phyloP scores from a whole-genome alignment of 1,284 basidiomycete genomes.

The Neotropicomus parvogracilis region DNA sequence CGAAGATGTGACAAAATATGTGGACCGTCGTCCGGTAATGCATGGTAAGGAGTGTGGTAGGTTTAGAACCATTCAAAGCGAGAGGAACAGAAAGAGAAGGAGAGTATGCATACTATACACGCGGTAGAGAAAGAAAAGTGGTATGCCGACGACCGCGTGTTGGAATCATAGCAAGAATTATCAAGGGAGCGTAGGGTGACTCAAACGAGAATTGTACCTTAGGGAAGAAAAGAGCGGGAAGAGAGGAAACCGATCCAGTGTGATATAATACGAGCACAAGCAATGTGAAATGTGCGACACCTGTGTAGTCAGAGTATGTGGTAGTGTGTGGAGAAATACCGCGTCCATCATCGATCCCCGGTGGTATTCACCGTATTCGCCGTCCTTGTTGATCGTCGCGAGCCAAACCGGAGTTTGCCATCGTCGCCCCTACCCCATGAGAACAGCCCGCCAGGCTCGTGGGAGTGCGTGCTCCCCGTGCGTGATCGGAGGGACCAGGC shows the following conservation, averaged over 20 bases:
- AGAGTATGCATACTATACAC: conserved; percentile 19
- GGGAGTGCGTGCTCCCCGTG: conserved; percentile 64
- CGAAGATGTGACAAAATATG: conserved; percentile 22
- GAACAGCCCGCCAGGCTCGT: conserved; percentile 60
- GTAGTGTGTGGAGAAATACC: not conserved
- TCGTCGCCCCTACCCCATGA: conserved; percentile 56
- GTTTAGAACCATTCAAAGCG: not conserved
- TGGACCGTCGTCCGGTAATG: conserved; percentile 19
- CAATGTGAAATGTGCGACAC: not conserved
- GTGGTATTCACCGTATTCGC: conserved; percentile 26
- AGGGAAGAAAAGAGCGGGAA: not conserved
- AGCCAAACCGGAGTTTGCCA: conserved; percentile 65
- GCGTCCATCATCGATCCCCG: conserved; percentile 25
- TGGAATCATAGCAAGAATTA: conserved; percentile 30
- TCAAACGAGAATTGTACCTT: conserved; percentile 20
- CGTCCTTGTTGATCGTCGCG: conserved; percentile 59
- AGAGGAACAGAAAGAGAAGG: not conserved
- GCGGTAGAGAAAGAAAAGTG: conserved; percentile 1
- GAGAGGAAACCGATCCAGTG: not conserved
- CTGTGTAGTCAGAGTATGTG: not conserved
- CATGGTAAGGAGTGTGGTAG: conserved; percentile 20
- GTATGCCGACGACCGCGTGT: conserved; percentile 16
- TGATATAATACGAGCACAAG: conserved; percentile 10
- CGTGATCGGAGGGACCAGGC: conserved; percentile 80
- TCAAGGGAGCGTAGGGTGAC: conserved; percentile 30